phyloP scores from a whole-genome alignment of 768 basidiomycete genomes.

The Hydnomerulius pinastri region DNA sequence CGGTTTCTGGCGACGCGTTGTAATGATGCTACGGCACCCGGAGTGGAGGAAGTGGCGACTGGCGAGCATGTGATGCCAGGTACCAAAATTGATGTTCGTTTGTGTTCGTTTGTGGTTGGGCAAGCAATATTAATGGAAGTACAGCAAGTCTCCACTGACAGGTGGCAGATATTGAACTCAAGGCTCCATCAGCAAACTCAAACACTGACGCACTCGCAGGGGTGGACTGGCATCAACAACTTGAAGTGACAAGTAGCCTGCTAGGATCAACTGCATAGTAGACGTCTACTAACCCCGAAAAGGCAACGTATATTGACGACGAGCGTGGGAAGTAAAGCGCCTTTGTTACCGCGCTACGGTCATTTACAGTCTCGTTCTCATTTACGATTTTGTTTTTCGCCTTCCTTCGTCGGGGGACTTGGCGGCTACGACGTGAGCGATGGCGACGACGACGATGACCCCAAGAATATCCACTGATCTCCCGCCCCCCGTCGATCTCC shows the following conservation, averaged over 20 bases:
- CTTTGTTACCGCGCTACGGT: constrained; percentile 15
- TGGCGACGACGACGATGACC: constrained; percentile 15
- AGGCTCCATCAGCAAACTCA: not conserved
- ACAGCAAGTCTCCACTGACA: not conserved
- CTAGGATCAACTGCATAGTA: no score
- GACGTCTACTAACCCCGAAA: no score
- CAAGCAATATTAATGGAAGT: no score
- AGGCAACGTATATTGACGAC: no score
- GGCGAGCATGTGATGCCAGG: no score
- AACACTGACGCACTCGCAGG: not conserved
- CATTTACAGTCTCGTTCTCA: constrained; percentile 12
- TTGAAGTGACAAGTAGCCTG: no score
- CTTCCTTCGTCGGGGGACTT: constrained; percentile 10
- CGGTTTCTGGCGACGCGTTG: no score
- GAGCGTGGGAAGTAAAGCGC: constrained; percentile 25
- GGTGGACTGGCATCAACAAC: not conserved
- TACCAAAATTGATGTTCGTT: no score
- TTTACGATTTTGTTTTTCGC: constrained; percentile 24
- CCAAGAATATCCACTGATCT: constrained; percentile 21
- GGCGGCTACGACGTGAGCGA: constrained; percentile 1
- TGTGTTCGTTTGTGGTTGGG: not conserved
- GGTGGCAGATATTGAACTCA: constrained; percentile 9
- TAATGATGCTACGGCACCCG: no score
- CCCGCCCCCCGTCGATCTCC: constrained; percentile 9
- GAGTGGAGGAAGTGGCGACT: no score